Conservation (phyloP, 208 protist genomes). For the Angomonas ambiguus region DNA sequence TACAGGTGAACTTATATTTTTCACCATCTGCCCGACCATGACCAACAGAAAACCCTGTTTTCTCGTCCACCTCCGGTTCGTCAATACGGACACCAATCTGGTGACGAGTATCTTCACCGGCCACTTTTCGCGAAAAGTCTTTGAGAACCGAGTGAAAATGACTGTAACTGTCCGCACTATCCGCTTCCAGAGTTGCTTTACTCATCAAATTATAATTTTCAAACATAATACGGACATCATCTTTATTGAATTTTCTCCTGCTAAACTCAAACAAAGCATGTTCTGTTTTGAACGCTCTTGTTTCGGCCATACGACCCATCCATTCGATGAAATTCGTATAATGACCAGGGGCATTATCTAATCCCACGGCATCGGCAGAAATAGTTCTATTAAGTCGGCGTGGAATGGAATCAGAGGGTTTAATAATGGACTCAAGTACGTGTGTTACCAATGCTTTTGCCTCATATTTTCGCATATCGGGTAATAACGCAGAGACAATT, state of each 20-base stretch:
- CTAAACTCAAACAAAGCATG: constrained; percentile 88
- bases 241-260: constrained; percentile 77
- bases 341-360: constrained; percentile 83
- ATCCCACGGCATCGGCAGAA: constrained; percentile 78
- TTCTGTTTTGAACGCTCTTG: constrained; percentile 87
- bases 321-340: constrained; percentile 91
- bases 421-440: constrained; percentile 81
- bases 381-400: constrained; percentile 77
- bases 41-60: constrained; percentile 78
- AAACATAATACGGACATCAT: constrained; percentile 88
- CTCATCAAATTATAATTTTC: constrained; percentile 90
- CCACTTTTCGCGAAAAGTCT: constrained; percentile 87
- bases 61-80: constrained; percentile 64
- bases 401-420: constrained; percentile 51
- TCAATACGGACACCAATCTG: constrained; percentile 91
- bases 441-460: constrained; percentile 67
- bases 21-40: constrained; percentile 78
- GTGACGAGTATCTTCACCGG: constrained; percentile 80
- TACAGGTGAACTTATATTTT: constrained; percentile 79
- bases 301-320: constrained; percentile 87
- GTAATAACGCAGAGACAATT: constrained; percentile 77
- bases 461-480: constrained; percentile 63
- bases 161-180: constrained; percentile 86
- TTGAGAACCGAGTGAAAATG: constrained; percentile 84
- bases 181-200: constrained; percentile 60